Evolutionary conservation across 1,284 basidiomycete genomes (phyloP).

Genomic region (Cryptococcus sp.): DNA sequence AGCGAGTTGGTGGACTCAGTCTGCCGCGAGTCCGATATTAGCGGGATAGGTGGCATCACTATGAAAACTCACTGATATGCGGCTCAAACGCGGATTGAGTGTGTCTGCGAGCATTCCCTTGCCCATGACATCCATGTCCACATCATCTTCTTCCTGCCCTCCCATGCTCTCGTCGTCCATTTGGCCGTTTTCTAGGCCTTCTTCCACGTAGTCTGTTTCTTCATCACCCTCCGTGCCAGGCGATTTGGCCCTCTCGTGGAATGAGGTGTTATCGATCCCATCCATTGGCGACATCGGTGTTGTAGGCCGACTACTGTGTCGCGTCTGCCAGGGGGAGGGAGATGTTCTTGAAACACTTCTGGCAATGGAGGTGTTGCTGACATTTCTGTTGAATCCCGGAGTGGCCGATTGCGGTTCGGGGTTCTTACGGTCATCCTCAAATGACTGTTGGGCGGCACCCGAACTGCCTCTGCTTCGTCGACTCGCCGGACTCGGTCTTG

Average conservation of each 20-base stretch:
- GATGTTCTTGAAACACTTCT: conserved; percentile 5
- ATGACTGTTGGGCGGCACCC: conserved; percentile 9
- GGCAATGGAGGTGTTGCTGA: conserved; percentile 11
- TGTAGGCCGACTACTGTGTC: conserved; percentile 20
- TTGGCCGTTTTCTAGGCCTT: conserved; percentile 12
- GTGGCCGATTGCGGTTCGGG: conserved; percentile 6
- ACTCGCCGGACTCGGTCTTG: conserved; percentile 36
- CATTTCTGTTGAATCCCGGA: conserved; percentile 8
- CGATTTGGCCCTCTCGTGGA: conserved; percentile 35
- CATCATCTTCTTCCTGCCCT: conserved; percentile 25
- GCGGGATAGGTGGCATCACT: background rate
- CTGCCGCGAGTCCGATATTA: conserved; percentile 17
- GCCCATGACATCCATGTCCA: conserved; percentile 25
- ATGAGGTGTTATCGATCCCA: conserved; percentile 37
- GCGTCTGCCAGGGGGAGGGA: conserved; percentile 10
- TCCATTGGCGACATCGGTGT: conserved; percentile 29
- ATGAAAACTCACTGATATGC: conserved; percentile 31
- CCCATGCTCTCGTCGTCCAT: conserved; percentile 2
- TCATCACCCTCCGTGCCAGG: conserved; percentile 16
- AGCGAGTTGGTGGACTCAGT: conserved; percentile 43
- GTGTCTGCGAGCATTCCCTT: conserved; percentile 12
- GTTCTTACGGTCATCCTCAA: conserved; percentile 21
- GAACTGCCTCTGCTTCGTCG: conserved; percentile 34
- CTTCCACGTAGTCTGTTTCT: conserved; percentile 3
- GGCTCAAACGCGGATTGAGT: conserved; percentile 29